Percentiles rank a stretch among this genome's conserved stretches.
Evolutionary conservation across 805 yeast genomes (phyloP).

Genomic region (Lipomyces starkeyi): DNA sequence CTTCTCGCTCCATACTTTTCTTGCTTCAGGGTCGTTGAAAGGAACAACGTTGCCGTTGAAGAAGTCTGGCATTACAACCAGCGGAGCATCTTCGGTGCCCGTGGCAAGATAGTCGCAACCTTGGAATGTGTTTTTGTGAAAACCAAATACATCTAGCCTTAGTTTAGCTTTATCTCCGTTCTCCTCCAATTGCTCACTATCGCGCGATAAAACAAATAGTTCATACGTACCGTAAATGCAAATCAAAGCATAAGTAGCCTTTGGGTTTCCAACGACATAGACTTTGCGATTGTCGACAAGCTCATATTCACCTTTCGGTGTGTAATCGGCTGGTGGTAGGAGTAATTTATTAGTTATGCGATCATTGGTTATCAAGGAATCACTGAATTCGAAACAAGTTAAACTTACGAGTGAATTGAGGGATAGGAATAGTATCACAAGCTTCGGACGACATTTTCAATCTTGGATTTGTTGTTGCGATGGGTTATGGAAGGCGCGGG

Average conservation of each 20-base stretch:
- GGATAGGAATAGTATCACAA: conserved; percentile 30
- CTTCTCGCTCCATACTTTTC: conserved; percentile 23
- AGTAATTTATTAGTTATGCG: background rate
- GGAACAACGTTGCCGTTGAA: conserved; percentile 21
- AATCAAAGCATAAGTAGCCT: conserved; percentile 24
- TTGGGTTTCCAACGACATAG: conserved; percentile 23
- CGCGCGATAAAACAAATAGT: background rate
- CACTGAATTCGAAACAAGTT: background rate
- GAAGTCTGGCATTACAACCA: conserved; percentile 38
- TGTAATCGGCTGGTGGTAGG: conserved; percentile 29
- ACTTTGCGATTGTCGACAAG: conserved; percentile 16
- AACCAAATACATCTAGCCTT: conserved; percentile 30
- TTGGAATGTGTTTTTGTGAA: conserved; percentile 32
- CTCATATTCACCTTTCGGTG: conserved; percentile 20
- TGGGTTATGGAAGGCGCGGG: background rate
- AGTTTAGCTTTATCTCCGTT: background rate
- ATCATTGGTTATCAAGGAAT: background rate
- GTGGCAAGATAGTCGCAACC: conserved; percentile 36
- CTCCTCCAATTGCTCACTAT: background rate
- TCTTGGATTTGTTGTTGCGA: background rate
- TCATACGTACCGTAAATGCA: conserved; percentile 29
- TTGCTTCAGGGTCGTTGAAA: conserved; percentile 14
- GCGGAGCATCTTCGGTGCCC: conserved; percentile 20
- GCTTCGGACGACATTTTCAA: conserved; percentile 20
- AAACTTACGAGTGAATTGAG: conserved; percentile 27